Base-by-base conservation (phyloP, 1,139 yeast species). In the Diutina mesorugosa region DNA sequence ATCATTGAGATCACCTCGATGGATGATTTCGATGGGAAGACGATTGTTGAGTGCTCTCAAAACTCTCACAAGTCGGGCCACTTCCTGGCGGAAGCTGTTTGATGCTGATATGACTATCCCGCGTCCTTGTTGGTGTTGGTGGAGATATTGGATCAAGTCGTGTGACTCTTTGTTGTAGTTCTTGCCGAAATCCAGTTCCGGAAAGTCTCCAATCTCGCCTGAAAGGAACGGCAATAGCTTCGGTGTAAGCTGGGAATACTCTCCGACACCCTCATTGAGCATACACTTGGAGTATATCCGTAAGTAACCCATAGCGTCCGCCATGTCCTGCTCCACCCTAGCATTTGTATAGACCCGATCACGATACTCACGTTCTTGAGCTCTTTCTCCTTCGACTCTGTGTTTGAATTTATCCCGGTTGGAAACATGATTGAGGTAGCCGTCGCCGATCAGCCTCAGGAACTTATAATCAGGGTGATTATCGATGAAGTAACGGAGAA, bases 101-200 rank as follows among this genome's bases (percentile, higher is more conserved):
- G 73, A 57, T 1, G 72, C 74, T 0, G 78, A 69, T 1, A 76
- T 62, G 1, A 74, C 78, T 12, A 76, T 75, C 0, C 80, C 80
- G 53, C 63, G 62, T 8, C 80, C 79, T 45, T 67, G 65, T 38
- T 65, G 61, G 26, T 67, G 61, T n/a, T 59, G 59, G 45, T 60
- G 61, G 52, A 65, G 60, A 57, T 62, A 68, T 10, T 68, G 67
- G 8, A 71, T 51, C 6, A 68, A 30, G 56, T 67, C 30, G 9
- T 16, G 12, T 7, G 21, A 30, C 18, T 45, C 29, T 5, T n/a
- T 14, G 9, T 28, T 67, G 26, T 59, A 59, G 35, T 55, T 55
- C n/a, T 60, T 59, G 47, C 53, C 59, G 26, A 45, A 38, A 28
- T 4, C 14, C 54, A 46, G 57, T 59, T 61, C 1, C 62, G 60